These are phyloP conservation scores for Macrophomina tecta DNA, from an alignment of 2,329 filamentous ascomycete genomes.

Conservation along the genomic window DNA sequence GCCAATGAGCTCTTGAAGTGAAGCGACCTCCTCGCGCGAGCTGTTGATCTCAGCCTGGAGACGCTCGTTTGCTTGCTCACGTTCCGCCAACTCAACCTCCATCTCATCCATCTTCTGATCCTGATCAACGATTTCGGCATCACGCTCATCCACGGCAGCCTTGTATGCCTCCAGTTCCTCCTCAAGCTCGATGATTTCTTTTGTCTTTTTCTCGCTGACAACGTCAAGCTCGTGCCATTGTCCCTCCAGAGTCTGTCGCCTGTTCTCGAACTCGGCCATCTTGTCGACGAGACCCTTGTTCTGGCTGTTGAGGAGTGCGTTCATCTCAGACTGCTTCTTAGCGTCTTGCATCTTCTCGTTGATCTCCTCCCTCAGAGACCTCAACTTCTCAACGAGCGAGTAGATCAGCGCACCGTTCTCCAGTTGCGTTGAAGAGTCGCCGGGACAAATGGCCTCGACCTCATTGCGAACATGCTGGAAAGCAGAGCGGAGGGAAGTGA, in stretches of 20 bases:
- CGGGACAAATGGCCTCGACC: slow-evolving; percentile 50
- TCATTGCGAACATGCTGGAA: slow-evolving; percentile 48
- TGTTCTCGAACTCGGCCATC: slow-evolving; percentile 44
- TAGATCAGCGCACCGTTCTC: slow-evolving; percentile 48
- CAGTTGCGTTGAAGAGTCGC: slow-evolving; percentile 42
- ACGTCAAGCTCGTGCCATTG: slow-evolving; percentile 46
- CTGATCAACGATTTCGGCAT: slow-evolving; percentile 41
- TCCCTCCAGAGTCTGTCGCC: slow-evolving; percentile 44
- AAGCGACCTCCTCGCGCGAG: slow-evolving; percentile 48
- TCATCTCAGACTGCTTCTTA: slow-evolving; percentile 42
- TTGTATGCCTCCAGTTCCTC: slow-evolving; percentile 33
- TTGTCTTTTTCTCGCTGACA: slow-evolving; percentile 45
- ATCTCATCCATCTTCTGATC: slow-evolving; percentile 39
- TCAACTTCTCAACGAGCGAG: slow-evolving; percentile 48
- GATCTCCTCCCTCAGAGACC: slow-evolving; percentile 37
- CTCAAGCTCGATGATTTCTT: slow-evolving; percentile 46
- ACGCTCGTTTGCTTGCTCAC: slow-evolving; percentile 43
- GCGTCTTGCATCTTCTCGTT: slow-evolving; percentile 40
- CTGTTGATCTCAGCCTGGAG: slow-evolving; percentile 47
- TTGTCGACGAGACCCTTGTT: slow-evolving; percentile 44
- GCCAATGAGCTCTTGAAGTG: slow-evolving; percentile 45
- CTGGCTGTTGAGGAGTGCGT: slow-evolving; percentile 45
- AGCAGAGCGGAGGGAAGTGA: slow-evolving; percentile 49
- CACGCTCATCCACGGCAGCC: slow-evolving; percentile 40
- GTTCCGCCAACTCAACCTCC: slow-evolving; percentile 39